Evolutionary conservation across 768 basidiomycete genomes (phyloP).

Genomic region (Brasilioporus rufonigricans): DNA sequence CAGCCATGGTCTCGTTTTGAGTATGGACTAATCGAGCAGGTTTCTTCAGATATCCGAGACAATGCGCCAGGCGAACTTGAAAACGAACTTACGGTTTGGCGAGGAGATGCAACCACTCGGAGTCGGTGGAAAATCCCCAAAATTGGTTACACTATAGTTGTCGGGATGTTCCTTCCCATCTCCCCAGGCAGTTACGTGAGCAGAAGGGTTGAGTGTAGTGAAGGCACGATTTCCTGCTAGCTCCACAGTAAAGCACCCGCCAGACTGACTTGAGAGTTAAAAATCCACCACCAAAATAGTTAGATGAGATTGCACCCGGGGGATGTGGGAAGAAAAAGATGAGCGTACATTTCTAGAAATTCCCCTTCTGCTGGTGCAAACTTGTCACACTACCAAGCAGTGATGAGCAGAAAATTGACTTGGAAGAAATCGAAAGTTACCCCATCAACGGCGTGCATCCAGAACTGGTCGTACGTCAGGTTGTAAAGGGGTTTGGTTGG

Average conservation of each 20-base stretch:
- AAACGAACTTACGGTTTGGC: slow-evolving; percentile 17
- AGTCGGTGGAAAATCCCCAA: not conserved
- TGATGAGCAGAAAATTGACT: not conserved
- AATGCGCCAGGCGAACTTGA: not conserved
- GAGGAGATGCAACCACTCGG: not conserved
- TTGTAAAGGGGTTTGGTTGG: not conserved
- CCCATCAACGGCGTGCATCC: not conserved
- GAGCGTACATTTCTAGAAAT: slow-evolving; percentile 11
- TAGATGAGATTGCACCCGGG: too few relatives aligned
- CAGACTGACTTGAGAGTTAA: not conserved
- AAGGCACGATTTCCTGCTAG: not conserved
- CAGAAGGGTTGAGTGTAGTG: not conserved
- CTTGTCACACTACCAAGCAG: not conserved
- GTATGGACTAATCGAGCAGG: slow-evolving; percentile 10
- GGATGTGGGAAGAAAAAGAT: not conserved
- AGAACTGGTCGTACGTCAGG: not conserved
- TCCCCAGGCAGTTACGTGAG: not conserved
- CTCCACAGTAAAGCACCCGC: not conserved
- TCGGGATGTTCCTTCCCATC: slow-evolving; percentile 5
- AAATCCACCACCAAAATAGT: not conserved
- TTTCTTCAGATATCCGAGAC: not conserved
- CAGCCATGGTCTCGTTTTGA: slow-evolving; percentile 4
- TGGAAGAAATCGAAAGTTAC: not conserved
- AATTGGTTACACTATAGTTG: not conserved
- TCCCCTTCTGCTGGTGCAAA: not conserved